Base-by-base conservation (phyloP, 23 red algal species). In the Gracilaria domingensis region DNA sequence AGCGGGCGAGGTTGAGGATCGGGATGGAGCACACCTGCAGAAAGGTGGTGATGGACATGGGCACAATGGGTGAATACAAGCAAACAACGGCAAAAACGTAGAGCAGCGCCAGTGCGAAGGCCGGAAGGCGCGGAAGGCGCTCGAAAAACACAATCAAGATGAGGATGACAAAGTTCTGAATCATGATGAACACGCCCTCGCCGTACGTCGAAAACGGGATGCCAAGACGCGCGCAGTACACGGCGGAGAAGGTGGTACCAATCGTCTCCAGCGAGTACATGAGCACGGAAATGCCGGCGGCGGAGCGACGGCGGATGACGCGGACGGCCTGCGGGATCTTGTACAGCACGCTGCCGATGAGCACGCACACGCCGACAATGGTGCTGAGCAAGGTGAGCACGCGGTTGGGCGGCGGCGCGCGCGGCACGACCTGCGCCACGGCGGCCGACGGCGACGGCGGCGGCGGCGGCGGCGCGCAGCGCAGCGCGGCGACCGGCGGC, bases 151-250 rank as follows among this genome's bases (percentile, higher is more conserved):
- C 57, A 53, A 99, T 93, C 66, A 96, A 69, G 12, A 51, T 54
- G 14, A 95, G 36, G 35, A 99, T 89, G 23, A 92, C 40, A 12
- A 84, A 23, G 77, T 99, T 99, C 61, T 99, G 97, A 16, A 94
- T 30, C 62, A 93, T 76, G 51, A 99, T 94, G 57, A 95, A 99
- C 0, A 90, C 81, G 40, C 47, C 54, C 65, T 99, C 97, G 42
- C 94, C 97, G 67, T 93, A 99, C 0, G 97, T 99, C 34, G 91
- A 83, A 66, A 96, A 99, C 14, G 97, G 97, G 51, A 99, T 96
- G 11, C 47, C 21, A 21, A 75, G 45, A 32, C 95, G 90, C 34
- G 87, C 49, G 57, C 33, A 93, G 50, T 99, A 99, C 30, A 90
- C 85, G 36, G 91, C 75, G 0, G 93, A 96, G 64, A 96, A 95